These are phyloP conservation scores for Oxytropis ochrocephala DNA, from an alignment of 306 rosid species.

Conservation along the genomic window DNA sequence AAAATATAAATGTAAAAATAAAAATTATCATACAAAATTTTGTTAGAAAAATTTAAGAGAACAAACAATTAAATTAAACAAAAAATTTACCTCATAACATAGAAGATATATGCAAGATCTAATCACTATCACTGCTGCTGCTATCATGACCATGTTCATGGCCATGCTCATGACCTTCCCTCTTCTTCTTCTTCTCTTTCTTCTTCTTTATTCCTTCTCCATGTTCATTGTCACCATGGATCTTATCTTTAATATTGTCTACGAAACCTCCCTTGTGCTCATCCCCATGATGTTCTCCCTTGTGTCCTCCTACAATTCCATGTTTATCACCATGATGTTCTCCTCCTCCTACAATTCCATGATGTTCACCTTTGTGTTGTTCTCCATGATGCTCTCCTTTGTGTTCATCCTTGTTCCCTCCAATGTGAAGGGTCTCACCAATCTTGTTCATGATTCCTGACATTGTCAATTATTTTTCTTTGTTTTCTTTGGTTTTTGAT, in stretches of 20 bases:
- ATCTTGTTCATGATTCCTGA: slow-evolving; percentile 52
- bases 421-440: slow-evolving; percentile 44
- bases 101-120: slow-evolving; percentile 17
- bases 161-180: slow-evolving; percentile 13
- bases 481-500: not conserved
- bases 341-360: not conserved
- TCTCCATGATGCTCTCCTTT: not conserved
- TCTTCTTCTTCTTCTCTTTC: slow-evolving; percentile 34
- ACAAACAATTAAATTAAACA: not conserved
- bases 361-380: not conserved
- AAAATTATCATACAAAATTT: not conserved
- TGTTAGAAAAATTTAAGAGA: not conserved
- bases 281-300: not conserved
- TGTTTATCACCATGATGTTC: not conserved
- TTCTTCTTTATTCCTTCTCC: slow-evolving; percentile 1
- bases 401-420: slow-evolving; percentile 26
- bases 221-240: slow-evolving; percentile 31
- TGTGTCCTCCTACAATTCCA: not conserved
- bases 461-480: slow-evolving; percentile 17
- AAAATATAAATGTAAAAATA: too few relatives aligned
- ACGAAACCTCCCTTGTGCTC: slow-evolving; percentile 33
- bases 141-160: slow-evolving; percentile 27
- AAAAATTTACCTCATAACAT: slow-evolving; percentile 9
- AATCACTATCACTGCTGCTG: slow-evolving; percentile 70
- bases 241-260: slow-evolving; percentile 55